Percentiles rank a stretch among this genome's conserved stretches.
Conservation (phyloP, 2,329 filamentous ascomycete genomes). For the Acephala macrosclerotiorum region DNA sequence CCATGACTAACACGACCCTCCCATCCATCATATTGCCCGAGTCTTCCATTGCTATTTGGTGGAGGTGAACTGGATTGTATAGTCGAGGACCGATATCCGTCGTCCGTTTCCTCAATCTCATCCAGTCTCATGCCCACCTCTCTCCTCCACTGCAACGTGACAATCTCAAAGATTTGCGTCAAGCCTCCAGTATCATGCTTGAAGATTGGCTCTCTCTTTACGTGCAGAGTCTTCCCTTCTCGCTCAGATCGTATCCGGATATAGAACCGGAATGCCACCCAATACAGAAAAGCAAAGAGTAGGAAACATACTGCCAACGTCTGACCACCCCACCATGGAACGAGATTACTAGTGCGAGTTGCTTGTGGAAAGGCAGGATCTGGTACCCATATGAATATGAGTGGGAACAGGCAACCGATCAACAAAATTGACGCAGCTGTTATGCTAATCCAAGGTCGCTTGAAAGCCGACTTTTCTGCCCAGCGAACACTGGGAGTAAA, state of each 20-base stretch:
- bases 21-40: neutral
- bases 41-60: neutral
- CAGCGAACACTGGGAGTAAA: conserved; percentile 11
- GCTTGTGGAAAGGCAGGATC: conserved; percentile 1
- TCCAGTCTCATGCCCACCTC: conserved; percentile 16
- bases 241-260: conserved; percentile 12
- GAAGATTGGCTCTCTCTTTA: conserved; percentile 19
- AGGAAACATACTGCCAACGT: neutral
- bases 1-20: neutral
- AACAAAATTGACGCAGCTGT: conserved; percentile 11
- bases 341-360: neutral
- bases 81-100: conserved; percentile 4
- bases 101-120: conserved; percentile 25
- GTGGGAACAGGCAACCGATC: neutral
- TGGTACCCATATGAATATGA: conserved; percentile 18
- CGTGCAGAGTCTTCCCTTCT: conserved; percentile 12
- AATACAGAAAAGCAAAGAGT: conserved; percentile 17
- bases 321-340: conserved; percentile 11
- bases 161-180: conserved; percentile 19
- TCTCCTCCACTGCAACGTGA: conserved; percentile 18
- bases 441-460: conserved; percentile 10
- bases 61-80: neutral
- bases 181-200: conserved; percentile 4
- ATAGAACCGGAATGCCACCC: conserved; percentile 10
- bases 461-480: conserved; percentile 17